These are phyloP conservation scores for Hirschfeldia incana DNA, from an alignment of 345 rosid genomes.

Conservation along the genomic window DNA sequence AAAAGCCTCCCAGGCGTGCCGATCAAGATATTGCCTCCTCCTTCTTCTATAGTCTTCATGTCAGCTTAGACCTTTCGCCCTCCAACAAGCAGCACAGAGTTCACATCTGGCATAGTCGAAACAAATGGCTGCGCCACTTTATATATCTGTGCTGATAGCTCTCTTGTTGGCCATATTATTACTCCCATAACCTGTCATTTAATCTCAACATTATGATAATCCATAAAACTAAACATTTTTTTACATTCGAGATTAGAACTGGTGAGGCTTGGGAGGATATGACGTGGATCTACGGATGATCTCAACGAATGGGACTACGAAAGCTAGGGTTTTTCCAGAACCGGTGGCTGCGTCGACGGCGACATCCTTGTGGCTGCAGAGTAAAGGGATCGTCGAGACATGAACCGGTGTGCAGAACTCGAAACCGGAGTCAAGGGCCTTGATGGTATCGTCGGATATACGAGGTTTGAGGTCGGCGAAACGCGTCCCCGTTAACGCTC, in stretches of 20 bases:
- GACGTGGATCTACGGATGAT: background rate
- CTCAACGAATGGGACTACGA: background rate
- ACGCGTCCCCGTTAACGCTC: background rate
- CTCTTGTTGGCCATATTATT: conserved; percentile 88
- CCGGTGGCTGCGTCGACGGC: background rate
- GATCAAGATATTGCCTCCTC: conserved; percentile 83
- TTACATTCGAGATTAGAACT: no score
- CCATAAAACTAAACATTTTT: no score
- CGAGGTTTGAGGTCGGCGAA: background rate
- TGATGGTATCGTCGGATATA: background rate
- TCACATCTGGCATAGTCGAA: conserved; percentile 64
- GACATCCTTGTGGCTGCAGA: background rate
- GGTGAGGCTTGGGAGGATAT: background rate
- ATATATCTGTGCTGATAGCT: conserved; percentile 78
- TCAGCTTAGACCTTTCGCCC: conserved; percentile 78
- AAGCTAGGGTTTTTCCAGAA: background rate
- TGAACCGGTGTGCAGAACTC: background rate
- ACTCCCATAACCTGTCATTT: conserved; percentile 50
- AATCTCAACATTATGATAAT: no score
- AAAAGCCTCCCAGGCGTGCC: conserved; percentile 91
- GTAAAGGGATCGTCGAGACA: background rate
- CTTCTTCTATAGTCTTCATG: conserved; percentile 71
- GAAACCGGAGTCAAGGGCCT: background rate
- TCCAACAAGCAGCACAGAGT: conserved; percentile 81
- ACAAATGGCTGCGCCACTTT: conserved; percentile 79